A percentile compares a stretch with the other conserved stretches of the same genome.
Conservation (phyloP, 2,329 filamentous ascomycete genomes). For the Diaporthe eres region DNA sequence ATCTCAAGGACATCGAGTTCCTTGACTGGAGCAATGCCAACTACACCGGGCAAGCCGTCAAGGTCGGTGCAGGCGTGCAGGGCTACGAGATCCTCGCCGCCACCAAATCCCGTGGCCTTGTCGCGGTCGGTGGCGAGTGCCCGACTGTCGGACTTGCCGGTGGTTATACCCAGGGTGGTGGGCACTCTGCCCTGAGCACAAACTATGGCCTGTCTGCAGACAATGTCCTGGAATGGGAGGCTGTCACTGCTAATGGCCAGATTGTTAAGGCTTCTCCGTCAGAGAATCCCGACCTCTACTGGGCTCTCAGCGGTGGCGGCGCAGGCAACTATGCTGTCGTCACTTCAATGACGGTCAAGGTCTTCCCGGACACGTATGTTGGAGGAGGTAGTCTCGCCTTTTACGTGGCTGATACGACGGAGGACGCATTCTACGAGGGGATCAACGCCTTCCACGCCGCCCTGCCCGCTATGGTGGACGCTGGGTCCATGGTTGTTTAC, state of each 20-base stretch:
- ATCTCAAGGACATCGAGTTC: conserved; percentile 27
- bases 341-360: conserved; percentile 46
- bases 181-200: conserved; percentile 65
- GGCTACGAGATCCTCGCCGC: conserved; percentile 65
- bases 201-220: conserved; percentile 64
- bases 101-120: conserved; percentile 59
- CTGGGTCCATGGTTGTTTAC: conserved; percentile 46
- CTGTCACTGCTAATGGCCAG: conserved; percentile 60
- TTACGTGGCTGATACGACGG: conserved; percentile 41
- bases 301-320: conserved; percentile 63
- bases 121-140: conserved; percentile 43
- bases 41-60: conserved; percentile 65
- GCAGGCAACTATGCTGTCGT: conserved; percentile 54
- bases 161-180: conserved; percentile 64
- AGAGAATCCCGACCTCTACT: conserved; percentile 62
- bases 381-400: conserved; percentile 44
- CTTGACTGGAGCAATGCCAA: conserved; percentile 33
- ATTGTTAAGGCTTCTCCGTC: conserved; percentile 56
- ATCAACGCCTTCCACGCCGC: conserved; percentile 45
- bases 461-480: conserved; percentile 46
- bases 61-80: conserved; percentile 69
- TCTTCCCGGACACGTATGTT: conserved; percentile 43
- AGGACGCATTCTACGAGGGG: conserved; percentile 44
- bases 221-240: conserved; percentile 62
- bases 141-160: conserved; percentile 64